Base-by-base conservation (phyloP, 2,329 filamentous ascomycete genomes). In the Sporothrix sp. region DNA sequence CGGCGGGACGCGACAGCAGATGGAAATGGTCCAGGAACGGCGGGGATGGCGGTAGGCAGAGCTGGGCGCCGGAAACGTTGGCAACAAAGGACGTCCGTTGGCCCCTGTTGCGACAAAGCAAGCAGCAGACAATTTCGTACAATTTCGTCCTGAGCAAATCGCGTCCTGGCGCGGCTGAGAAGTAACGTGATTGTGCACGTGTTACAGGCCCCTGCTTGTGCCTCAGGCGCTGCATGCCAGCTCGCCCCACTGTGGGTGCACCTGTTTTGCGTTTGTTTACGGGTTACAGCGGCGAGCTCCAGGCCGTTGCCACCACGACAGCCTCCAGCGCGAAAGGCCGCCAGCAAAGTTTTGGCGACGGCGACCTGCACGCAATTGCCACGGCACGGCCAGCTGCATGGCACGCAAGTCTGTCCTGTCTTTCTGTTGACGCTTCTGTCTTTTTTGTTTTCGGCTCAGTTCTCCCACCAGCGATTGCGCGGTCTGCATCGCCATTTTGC, bases 281-380 rank as follows among this genome's bases (percentile, higher is more conserved):
- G 58, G 53, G n/a, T n/a, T n/a, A n/a, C n/a, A n/a, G 43, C 37
- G 13, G 25, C 13, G 23, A 49, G 48, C 48, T 54, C 33, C 46
- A 48, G 35, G 45, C 20, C 58, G 61, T 62, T 63, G 60, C 60
- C 61, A 55, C 56, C 52, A 62, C 61, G 54, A 63, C 59, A 50
- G 8, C 35, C 28, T 28, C 38, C 43, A 47, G 4, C 25, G 30
- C 6, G 20, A 33, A 18, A 9, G 38, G 48, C 36, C 18, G 20
- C 36, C 33, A 48, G 43, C 16, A 45, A 43, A 48, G 37, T 23
- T 38, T 38, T 21, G 27, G 40, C 39, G 30, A 43, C 38, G 23
- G 32, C 23, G 18, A 4, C 7, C 27, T 7, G 21, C 23, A 18
- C 21, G 14, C 30, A 45, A 45, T n/a, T 33, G 30, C 18, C 36